Base-by-base conservation (phyloP, 2,329 filamentous ascomycete genomes). In the Aspergillus neotritici region DNA sequence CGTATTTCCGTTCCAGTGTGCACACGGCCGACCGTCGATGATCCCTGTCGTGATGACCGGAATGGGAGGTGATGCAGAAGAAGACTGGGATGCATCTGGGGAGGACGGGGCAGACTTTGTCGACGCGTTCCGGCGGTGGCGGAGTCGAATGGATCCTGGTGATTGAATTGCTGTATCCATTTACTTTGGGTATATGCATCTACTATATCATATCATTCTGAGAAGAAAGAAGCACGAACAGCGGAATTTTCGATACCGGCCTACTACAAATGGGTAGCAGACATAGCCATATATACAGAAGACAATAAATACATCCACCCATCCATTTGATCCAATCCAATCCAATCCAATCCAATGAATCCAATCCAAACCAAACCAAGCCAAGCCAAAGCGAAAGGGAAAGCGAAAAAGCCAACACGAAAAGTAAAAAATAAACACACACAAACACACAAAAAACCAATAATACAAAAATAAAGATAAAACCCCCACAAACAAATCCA, bases 11-110 rank as follows among this genome's bases (percentile, higher is more conserved):
- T 75, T 75, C 44, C 70, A 74, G 40, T 75, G 72, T 48, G 72
- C 72, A 13, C 72, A 75, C 57, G 72, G 72, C 28, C 63, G 72
- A 33, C 71, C 71, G 9, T 71, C 69, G 16, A 71, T 74, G 65
- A 56, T 73, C 12, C 70, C 71, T 8, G 56, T 74, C 31, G 52
- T 68, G 44, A 37, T 71, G 25, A 37, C 16, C 14, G 32, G 21
- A n/a, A 15, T 8, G 4, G 29, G 41, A 21, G 35, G 31, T 12
- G 25, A 15, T 9, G 28, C 16, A 30, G 14, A 25, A 10, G 29
- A 13, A 15, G 35, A 42, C 32, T 46, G 46, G 15, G 34, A 49
- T 34, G n/a, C 13, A 9, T 9, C 21, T 25, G 32, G 16, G 4
- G 32, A 34, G 17, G 34, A 40, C 15, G 15, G 14, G 4, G 32